phyloP scores from a whole-genome alignment of 805 yeast genomes.

The Pichia rugopelliculosa region DNA sequence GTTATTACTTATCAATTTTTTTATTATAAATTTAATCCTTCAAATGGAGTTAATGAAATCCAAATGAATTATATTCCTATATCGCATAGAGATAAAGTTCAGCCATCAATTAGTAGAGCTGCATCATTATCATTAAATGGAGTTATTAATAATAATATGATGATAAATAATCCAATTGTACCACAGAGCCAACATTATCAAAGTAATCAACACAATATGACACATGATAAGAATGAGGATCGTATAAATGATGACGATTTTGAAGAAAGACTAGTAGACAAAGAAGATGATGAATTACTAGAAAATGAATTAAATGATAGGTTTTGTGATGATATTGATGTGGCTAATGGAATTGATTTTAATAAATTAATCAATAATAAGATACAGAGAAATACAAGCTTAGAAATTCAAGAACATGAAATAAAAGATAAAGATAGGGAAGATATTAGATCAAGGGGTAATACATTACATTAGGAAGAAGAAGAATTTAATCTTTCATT shows the following conservation, averaged over 20 bases:
- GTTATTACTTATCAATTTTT: constrained; percentile 68
- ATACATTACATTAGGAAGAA: neutral
- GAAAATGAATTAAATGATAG: neutral
- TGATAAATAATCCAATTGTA: neutral
- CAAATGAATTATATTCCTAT: constrained; percentile 4
- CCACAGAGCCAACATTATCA: constrained; percentile 11
- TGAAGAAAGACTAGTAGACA: no score
- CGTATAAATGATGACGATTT: no score
- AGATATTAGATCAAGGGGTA: neutral
- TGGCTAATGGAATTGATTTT: neutral
- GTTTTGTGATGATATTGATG: neutral
- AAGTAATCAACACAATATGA: constrained; percentile 9
- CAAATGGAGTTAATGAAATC: neutral
- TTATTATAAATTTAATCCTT: constrained; percentile 39
- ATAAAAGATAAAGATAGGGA: neutral
- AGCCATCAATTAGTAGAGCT: constrained; percentile 4
- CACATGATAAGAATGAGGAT: neutral
- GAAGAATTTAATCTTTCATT: constrained; percentile 25
- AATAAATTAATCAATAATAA: neutral
- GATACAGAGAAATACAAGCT: neutral
- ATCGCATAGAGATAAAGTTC: neutral
- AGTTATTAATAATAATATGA: neutral
- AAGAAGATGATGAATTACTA: neutral
- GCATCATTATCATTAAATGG: constrained; percentile 4
- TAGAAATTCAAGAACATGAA: neutral